These are phyloP conservation scores for Fusarium tanahbumbuense DNA, from an alignment of 2,329 filamentous ascomycete genomes.

Conservation along the genomic window DNA sequence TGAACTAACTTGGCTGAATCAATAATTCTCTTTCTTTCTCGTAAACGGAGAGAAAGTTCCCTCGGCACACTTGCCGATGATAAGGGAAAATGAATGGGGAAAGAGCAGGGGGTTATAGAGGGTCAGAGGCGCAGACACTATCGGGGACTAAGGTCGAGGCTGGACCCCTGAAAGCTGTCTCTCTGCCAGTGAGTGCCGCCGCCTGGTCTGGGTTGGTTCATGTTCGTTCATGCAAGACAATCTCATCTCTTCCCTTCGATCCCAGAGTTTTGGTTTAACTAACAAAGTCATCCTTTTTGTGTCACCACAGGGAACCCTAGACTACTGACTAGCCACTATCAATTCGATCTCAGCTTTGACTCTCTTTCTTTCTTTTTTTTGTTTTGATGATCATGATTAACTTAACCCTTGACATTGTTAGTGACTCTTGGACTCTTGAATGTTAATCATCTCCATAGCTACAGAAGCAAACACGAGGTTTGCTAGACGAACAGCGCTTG, in stretches of 20 bases:
- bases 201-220: conserved; percentile 18
- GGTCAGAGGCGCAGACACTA: conserved; percentile 31
- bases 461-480: conserved; percentile 32
- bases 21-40: neutral
- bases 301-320: neutral
- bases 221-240: conserved; percentile 10
- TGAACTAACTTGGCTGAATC: neutral
- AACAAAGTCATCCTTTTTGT: neutral
- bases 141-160: conserved; percentile 2
- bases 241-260: neutral
- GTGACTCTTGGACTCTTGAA: neutral
- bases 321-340: neutral
- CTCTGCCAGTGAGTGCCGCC: conserved; percentile 27
- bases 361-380: neutral
- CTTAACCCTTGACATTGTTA: neutral
- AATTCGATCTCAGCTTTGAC: neutral
- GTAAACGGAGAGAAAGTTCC: conserved; percentile 1
- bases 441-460: neutral
- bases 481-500: conserved; percentile 19
- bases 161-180: conserved; percentile 29
- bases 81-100: conserved; percentile 31
- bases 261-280: conserved; percentile 33
- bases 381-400: neutral
- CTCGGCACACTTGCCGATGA: conserved; percentile 29
- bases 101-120: neutral